A percentile compares a stretch with the other conserved stretches of the same genome.
phyloP scores from a whole-genome alignment of 768 basidiomycete species.

The Suillus fuscotomentosus region DNA sequence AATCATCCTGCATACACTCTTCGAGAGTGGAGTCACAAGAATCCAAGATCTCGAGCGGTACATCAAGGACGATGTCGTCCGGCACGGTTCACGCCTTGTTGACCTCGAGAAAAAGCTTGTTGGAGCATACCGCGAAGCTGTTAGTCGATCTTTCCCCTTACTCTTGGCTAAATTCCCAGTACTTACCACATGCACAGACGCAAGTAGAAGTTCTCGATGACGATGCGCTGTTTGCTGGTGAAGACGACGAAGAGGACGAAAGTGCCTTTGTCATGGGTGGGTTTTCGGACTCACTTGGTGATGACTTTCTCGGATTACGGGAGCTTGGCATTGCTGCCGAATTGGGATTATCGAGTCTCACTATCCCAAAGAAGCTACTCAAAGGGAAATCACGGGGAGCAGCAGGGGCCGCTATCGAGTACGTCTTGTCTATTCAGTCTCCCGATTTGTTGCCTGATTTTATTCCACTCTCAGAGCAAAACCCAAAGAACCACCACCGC shows the following conservation, averaged over 20 bases:
- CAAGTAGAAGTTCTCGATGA: conserved; percentile 47
- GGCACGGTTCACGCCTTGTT: conserved; percentile 70
- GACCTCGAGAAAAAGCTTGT: conserved; percentile 88
- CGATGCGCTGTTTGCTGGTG: conserved; percentile 50
- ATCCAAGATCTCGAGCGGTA: conserved; percentile 83
- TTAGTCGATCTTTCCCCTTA: conserved; percentile 35
- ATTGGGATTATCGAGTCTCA: conserved; percentile 73
- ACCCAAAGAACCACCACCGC: conserved; percentile 73
- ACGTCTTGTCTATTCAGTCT: conserved; percentile 28
- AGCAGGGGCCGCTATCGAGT: conserved; percentile 45
- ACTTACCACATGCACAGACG: conserved; percentile 24
- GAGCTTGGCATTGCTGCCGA: conserved; percentile 89
- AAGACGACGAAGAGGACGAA: conserved; percentile 64
- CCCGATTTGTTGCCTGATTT: not conserved
- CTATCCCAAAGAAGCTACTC: conserved; percentile 76
- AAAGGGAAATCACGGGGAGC: conserved; percentile 53
- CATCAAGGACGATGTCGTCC: conserved; percentile 83
- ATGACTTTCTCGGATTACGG: conserved; percentile 89
- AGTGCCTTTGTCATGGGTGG: conserved; percentile 77
- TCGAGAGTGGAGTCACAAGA: conserved; percentile 82
- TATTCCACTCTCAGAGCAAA: conserved; percentile 42
- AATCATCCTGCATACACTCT: conserved; percentile 88
- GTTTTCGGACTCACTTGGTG: conserved; percentile 84
- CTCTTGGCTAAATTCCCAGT: not conserved
- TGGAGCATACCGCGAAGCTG: conserved; percentile 78